These are phyloP conservation scores for Eucalyptus tenuipes DNA, from an alignment of 345 rosid species.

Conservation along the genomic window DNA sequence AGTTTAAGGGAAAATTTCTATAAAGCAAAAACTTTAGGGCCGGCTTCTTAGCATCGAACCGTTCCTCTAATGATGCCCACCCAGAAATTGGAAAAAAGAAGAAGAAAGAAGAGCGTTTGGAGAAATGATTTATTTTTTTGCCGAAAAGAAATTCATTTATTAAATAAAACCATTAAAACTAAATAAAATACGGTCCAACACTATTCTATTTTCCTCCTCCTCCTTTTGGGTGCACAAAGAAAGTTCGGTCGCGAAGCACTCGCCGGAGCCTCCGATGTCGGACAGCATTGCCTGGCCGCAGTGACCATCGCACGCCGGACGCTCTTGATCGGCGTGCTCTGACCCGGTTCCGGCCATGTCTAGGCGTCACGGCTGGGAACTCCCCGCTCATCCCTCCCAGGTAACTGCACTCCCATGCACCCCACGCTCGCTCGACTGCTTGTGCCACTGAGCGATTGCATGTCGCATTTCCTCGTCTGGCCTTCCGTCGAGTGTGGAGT, in stretches of 20 bases:
- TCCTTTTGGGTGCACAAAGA: no score
- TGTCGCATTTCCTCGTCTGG: neutral
- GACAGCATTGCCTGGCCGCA: neutral
- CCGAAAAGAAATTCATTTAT: neutral
- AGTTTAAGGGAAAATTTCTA: neutral
- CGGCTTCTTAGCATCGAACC: neutral
- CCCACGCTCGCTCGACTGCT: neutral
- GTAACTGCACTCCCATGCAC: slow-evolving; percentile 4
- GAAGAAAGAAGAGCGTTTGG: neutral
- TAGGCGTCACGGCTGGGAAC: slow-evolving; percentile 96
- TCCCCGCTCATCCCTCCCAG: slow-evolving; percentile 85
- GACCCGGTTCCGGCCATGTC: slow-evolving; percentile 29
- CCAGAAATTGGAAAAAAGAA: neutral
- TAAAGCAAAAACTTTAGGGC: neutral
- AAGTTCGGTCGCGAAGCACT: no score
- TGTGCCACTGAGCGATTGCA: neutral
- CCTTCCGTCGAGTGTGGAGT: neutral
- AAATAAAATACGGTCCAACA: neutral
- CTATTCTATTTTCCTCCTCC: neutral
- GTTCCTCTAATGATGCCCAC: neutral
- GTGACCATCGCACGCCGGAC: neutral
- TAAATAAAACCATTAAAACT: no score
- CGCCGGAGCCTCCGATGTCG: neutral
- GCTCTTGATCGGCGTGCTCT: neutral
- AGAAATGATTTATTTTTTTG: neutral